Conservation (phyloP, 78 protist genomes). For the Dictyostelium capitatum region DNA sequence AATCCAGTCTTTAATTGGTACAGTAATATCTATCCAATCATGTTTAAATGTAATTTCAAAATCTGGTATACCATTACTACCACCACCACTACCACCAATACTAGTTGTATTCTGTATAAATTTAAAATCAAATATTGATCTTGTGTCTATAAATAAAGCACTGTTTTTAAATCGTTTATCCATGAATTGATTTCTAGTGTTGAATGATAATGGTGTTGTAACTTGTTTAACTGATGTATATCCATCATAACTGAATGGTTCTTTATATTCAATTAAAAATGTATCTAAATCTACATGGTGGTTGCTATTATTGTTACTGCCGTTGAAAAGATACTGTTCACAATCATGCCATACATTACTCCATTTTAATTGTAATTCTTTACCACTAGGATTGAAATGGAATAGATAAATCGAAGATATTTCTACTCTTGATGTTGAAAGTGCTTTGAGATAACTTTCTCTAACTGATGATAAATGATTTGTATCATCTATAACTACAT, state of each 20-base stretch:
- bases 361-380: conserved; percentile 58
- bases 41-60: too few relatives aligned
- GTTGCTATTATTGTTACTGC: neutral
- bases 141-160: conserved; percentile 15
- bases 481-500: conserved; percentile 54
- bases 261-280: conserved; percentile 36
- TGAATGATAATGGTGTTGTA: conserved; percentile 30
- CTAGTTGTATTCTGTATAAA: neutral
- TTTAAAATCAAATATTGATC: conserved; percentile 25
- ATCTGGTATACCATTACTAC: neutral
- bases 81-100: neutral
- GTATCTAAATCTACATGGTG: neutral
- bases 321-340: conserved; percentile 14
- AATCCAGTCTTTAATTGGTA: too few relatives aligned
- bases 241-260: conserved; percentile 44
- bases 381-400: conserved; percentile 43
- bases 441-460: conserved; percentile 33
- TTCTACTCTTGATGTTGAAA: neutral
- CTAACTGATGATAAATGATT: conserved; percentile 56
- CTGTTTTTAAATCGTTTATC: conserved; percentile 10
- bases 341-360: conserved; percentile 23
- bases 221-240: conserved; percentile 8
- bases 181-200: neutral
- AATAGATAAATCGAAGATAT: neutral
- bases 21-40: too few relatives aligned